phyloP scores from a whole-genome alignment of 2,329 filamentous ascomycete genomes.

The Hypoxylon rubiginosum region DNA sequence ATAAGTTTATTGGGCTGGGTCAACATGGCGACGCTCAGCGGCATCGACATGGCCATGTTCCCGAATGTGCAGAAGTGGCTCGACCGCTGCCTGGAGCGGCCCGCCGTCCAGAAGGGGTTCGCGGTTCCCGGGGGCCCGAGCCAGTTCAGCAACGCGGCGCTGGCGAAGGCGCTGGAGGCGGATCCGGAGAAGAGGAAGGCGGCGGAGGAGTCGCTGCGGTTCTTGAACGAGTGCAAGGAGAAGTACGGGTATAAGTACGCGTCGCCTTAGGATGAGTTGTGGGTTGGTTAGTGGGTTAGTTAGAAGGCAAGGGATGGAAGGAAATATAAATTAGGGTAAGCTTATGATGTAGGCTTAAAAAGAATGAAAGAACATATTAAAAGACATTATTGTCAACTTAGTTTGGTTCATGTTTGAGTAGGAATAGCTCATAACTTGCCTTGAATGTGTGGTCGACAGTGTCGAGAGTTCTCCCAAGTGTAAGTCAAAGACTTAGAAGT shows the following conservation, averaged over 20 bases:
- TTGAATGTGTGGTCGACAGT: no score
- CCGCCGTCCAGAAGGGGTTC: conserved; percentile 73
- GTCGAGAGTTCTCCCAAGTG: no score
- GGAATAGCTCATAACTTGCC: no score
- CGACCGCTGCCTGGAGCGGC: conserved; percentile 69
- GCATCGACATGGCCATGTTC: conserved; percentile 74
- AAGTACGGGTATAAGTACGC: conserved; percentile 63
- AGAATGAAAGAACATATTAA: no score
- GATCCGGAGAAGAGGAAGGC: conserved; percentile 63
- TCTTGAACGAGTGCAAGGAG: conserved; percentile 59
- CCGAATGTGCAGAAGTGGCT: conserved; percentile 77
- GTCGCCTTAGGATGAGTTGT: conserved; percentile 57
- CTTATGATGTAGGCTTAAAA: no score
- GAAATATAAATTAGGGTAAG: no score
- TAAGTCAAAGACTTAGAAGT: no score
- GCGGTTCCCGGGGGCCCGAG: conserved; percentile 65
- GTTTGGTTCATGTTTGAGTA: no score
- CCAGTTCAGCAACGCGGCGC: conserved; percentile 56
- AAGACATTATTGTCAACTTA: no score
- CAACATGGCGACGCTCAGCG: conserved; percentile 68
- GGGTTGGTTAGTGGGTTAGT: no score
- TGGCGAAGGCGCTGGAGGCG: conserved; percentile 58
- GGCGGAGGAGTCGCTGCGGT: conserved; percentile 52
- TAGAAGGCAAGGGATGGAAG: no score
- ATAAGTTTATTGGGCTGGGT: conserved; percentile 81